These are phyloP conservation scores for Coniochaeta sp. DNA, from an alignment of 2,329 filamentous ascomycete species.

Conservation along the genomic window DNA sequence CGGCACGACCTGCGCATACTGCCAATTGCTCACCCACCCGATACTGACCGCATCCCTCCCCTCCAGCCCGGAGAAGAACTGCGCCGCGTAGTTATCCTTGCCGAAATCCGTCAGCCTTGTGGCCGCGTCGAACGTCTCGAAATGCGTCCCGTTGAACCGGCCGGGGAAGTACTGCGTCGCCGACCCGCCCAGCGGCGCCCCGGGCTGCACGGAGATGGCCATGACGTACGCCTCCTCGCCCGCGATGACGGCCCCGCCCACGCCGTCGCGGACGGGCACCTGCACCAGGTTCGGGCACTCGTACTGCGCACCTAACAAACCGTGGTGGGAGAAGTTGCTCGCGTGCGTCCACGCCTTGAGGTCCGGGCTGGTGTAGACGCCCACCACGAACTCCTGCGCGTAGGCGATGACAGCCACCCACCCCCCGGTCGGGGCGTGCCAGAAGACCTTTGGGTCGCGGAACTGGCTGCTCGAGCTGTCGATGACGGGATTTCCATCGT, in stretches of 20 bases:
- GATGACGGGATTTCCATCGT: conserved; percentile 52
- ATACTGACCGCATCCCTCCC: conserved; percentile 35
- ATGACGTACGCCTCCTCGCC: conserved; percentile 34
- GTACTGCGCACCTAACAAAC: conserved; percentile 47
- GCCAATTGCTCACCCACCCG: conserved; percentile 53
- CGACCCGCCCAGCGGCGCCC: conserved; percentile 47
- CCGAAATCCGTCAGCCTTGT: conserved; percentile 36
- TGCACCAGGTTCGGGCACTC: conserved; percentile 57
- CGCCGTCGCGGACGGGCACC: conserved; percentile 34
- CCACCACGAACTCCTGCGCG: conserved; percentile 45
- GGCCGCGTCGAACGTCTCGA: conserved; percentile 32
- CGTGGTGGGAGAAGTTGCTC: conserved; percentile 49
- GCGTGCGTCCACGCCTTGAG: conserved; percentile 49
- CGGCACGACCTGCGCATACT: conserved; percentile 47
- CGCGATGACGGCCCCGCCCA: conserved; percentile 9
- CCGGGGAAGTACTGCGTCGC: conserved; percentile 50
- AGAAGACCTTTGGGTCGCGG: conserved; percentile 58
- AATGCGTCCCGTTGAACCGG: conserved; percentile 58
- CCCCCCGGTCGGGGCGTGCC: conserved; percentile 34
- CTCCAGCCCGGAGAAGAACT: conserved; percentile 43
- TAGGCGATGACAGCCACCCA: conserved; percentile 55
- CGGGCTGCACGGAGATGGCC: conserved; percentile 47
- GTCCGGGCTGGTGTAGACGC: conserved; percentile 54
- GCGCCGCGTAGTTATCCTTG: conserved; percentile 48
- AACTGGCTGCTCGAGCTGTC: conserved; percentile 46